Evolutionary conservation across 164 flowering plant species (phyloP).

Genomic region (Vitis labrusca): DNA sequence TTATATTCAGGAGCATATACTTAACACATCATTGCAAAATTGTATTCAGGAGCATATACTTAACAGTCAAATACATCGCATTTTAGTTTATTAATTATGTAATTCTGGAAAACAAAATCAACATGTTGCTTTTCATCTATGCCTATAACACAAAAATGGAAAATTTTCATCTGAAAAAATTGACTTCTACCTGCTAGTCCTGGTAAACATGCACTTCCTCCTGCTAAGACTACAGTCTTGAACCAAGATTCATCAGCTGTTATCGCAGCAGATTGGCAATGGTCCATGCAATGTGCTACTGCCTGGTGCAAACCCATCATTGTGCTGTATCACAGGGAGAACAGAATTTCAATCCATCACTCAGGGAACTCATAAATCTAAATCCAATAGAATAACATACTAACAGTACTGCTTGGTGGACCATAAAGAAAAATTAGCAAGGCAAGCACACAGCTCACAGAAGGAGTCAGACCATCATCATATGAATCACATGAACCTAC

Average conservation of each 20-base stretch:
- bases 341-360: background rate
- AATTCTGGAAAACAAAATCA: background rate
- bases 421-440: background rate
- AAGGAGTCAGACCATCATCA: too few species aligned
- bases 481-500: too few species aligned
- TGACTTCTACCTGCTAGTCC: constrained; percentile 73
- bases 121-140: background rate
- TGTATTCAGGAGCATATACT: background rate
- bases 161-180: background rate
- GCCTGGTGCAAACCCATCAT: constrained; percentile 89
- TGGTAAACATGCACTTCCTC: constrained; percentile 88
- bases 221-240: constrained; percentile 87
- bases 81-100: background rate
- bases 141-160: background rate
- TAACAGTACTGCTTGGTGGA: background rate
- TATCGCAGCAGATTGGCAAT: constrained; percentile 67
- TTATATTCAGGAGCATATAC: background rate
- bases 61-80: background rate
- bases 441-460: too few species aligned
- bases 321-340: constrained; percentile 40
- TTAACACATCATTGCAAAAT: background rate
- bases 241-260: constrained; percentile 73
- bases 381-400: background rate
- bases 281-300: constrained; percentile 93
- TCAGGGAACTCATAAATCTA: background rate